These are phyloP conservation scores for Gossypium aridum DNA, from an alignment of 441 rosid species.

Conservation along the genomic window DNA sequence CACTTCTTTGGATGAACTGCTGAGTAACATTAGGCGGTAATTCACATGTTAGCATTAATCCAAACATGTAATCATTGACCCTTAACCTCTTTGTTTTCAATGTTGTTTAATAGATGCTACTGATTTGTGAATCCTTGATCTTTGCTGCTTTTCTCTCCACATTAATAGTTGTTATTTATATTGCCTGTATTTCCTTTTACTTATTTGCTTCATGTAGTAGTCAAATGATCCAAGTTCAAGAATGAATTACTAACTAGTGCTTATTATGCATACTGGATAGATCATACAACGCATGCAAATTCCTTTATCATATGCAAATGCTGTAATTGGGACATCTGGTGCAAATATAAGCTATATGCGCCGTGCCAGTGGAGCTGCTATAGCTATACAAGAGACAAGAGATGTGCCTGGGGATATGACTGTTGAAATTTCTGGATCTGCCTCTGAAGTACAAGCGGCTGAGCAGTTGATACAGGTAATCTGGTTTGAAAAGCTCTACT, in stretches of 20 bases:
- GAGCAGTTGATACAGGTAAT: conserved; percentile 28
- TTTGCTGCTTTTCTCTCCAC: background rate
- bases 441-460: conserved; percentile 29
- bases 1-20: background rate
- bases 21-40: background rate
- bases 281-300: conserved; percentile 29
- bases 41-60: background rate
- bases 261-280: conserved; percentile 7
- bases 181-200: background rate
- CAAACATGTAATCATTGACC: background rate
- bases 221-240: background rate
- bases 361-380: conserved; percentile 30
- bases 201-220: background rate
- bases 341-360: conserved; percentile 31
- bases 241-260: background rate
- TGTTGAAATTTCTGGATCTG: conserved; percentile 30
- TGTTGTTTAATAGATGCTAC: background rate
- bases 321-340: conserved; percentile 29
- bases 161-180: background rate
- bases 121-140: background rate
- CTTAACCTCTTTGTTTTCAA: background rate
- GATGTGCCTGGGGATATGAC: conserved; percentile 33
- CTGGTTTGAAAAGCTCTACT: background rate
- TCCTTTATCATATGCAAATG: conserved; percentile 29
- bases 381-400: conserved; percentile 25